Percentiles rank a stretch among this genome's conserved stretches.
Conservation (phyloP, 2,329 filamentous ascomycete genomes). For the Penicillium janthinellum region DNA sequence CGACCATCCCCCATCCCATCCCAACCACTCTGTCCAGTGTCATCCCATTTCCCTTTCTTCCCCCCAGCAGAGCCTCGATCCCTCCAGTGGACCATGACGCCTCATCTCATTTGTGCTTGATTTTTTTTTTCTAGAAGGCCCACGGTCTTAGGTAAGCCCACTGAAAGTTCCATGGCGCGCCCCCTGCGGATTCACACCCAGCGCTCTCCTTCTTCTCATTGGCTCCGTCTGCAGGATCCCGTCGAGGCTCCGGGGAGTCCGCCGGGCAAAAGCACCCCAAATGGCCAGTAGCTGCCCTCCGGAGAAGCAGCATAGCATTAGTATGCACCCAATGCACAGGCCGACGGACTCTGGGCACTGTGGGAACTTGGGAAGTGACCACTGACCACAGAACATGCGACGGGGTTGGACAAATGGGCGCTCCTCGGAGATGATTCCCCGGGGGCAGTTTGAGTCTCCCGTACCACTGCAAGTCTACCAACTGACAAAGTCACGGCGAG, state of each 20-base stretch:
- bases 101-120: constrained; percentile 14
- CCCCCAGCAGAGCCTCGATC: constrained; percentile 22
- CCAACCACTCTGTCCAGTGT: background rate
- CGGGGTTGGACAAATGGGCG: background rate
- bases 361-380: background rate
- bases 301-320: too few species aligned
- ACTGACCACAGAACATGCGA: background rate
- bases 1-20: too few species aligned
- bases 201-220: background rate
- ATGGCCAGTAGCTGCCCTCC: too few species aligned
- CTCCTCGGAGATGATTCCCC: background rate
- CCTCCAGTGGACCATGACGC: constrained; percentile 24
- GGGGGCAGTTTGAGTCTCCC: background rate
- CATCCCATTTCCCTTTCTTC: background rate
- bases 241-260: constrained; percentile 25
- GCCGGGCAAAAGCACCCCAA: constrained; percentile 10
- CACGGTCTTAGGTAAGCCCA: constrained; percentile 20
- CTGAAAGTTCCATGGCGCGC: background rate
- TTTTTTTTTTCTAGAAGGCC: constrained; percentile 30
- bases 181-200: background rate
- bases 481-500: too few species aligned
- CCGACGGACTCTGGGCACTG: background rate
- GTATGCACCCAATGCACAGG: background rate
- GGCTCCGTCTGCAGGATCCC: constrained; percentile 18
- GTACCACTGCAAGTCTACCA: background rate